Percentiles rank a stretch among this genome's conserved stretches.
These are phyloP conservation scores for Tricholoma matsutake DNA, from an alignment of 768 basidiomycete genomes.

Conservation along the genomic window DNA sequence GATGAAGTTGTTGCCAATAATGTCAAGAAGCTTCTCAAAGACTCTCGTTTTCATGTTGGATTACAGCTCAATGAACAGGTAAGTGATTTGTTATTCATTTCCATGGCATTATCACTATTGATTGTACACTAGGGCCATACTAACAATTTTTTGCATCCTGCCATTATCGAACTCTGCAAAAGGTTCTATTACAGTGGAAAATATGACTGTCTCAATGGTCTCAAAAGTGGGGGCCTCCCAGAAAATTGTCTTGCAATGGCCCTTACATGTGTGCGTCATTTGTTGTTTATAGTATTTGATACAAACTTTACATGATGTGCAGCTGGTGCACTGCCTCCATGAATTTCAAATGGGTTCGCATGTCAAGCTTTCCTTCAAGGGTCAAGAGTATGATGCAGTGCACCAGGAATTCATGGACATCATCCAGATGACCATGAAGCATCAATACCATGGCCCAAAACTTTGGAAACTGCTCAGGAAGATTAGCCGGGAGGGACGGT, in stretches of 20 bases:
- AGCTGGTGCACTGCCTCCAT: neutral
- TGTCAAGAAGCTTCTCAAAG: neutral
- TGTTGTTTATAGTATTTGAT: neutral
- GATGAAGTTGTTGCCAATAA: neutral
- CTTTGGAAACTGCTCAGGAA: neutral
- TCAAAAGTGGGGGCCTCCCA: neutral
- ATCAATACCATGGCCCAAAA: neutral
- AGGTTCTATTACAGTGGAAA: neutral
- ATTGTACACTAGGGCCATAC: neutral
- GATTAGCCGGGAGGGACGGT: neutral
- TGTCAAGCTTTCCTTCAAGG: neutral
- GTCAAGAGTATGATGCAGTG: too few species aligned
- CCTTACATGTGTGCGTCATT: neutral
- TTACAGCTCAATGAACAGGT: neutral
- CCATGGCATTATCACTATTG: neutral
- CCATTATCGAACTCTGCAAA: neutral
- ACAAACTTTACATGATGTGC: neutral
- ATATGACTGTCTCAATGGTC: neutral
- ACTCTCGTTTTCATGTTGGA: neutral
- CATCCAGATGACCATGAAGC: neutral
- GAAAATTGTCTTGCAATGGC: neutral
- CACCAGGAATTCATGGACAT: neutral
- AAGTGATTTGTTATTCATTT: neutral
- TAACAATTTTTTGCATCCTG: neutral
- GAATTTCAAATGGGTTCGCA: neutral